phyloP scores from a whole-genome alignment of 176 grass and related monocot species.

The Carex myosuroides region DNA sequence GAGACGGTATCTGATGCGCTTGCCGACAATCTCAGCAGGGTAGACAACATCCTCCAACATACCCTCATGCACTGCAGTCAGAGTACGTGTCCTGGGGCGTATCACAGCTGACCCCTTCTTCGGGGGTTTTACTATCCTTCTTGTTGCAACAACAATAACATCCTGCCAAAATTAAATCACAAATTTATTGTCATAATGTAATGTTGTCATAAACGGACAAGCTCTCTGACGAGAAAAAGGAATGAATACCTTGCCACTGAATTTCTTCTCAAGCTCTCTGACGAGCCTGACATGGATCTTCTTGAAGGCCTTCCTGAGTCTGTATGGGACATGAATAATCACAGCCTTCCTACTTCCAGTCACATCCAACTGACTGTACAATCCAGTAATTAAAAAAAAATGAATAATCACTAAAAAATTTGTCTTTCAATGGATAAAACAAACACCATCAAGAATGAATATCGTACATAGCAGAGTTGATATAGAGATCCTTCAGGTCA shows the following conservation, averaged over 20 bases:
- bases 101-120: conserved; percentile 91
- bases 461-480: conserved; percentile 63
- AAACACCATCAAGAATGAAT: not conserved
- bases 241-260: conserved; percentile 72
- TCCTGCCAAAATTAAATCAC: not conserved
- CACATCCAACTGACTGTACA: conserved; percentile 67
- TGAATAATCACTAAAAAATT: no score
- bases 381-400: not conserved
- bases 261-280: conserved; percentile 97
- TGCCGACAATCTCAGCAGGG: conserved; percentile 62
- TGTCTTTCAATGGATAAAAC: not conserved
- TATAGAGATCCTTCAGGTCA: conserved; percentile 89
- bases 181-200: not conserved
- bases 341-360: conserved; percentile 80
- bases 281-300: conserved; percentile 89
- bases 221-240: not conserved
- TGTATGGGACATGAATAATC: conserved; percentile 78
- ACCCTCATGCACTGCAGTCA: conserved; percentile 85
- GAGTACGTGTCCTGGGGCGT: conserved; percentile 56
- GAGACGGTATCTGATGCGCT: conserved; percentile 76
- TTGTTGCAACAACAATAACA: conserved; percentile 11
- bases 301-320: conserved; percentile 69
- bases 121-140: conserved; percentile 73
- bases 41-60: conserved; percentile 74
- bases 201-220: no score